Evolutionary conservation across 1,284 basidiomycete genomes (phyloP), one percentile per base, ranked within the genome.

Genomic region (Malassezia cuniculi): DNA sequence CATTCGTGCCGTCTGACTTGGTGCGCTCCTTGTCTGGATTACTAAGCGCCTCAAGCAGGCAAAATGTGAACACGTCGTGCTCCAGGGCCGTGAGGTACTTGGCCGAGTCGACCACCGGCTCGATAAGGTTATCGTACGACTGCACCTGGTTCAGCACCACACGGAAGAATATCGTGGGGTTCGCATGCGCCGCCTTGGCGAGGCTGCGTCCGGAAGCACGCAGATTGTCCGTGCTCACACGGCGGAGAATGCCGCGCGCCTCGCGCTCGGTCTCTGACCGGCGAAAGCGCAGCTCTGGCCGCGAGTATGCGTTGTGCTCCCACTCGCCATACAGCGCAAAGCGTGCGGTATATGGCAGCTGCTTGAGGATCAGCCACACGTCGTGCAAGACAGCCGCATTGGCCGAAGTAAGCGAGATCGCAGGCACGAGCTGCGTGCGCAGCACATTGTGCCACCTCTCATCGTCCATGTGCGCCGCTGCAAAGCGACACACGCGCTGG

Each of bases 301-400:
- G 69, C 38, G 69, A 69, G 53, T 71, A 72, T n/a, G 71, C 76
- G 33, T 72, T 71, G 38, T 78, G 75, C 69, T 82, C 82, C 93
- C 90, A 95, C 71, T 97, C 89, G 33, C 89, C 93, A 59, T 97
- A 94, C 19, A 97, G 71, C 26, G 75, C 76, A 77, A 85, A 95
- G 3, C 93, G 82, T 31, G 76, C 72, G 6, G 79, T 77, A 41
- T 79, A 81, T 32, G 83, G 78, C 63, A 82, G 83, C 47, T 77
- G 76, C 27, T 76, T 72, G 33, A 97, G 75, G 31, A 94, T 76
- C 47, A 39, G 42, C 63, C 63, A 66, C 3, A 65, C 36, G 47
- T 65, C 63, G 32, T 52, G 47, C 8, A 60, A 41, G 10, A 66
- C 42, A 10, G 83, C 82, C 56, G 86, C 85, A 22, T 81, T 52